Base-by-base conservation (phyloP, 169 alveolate species). In the Plasmodium gonderi region DNA sequence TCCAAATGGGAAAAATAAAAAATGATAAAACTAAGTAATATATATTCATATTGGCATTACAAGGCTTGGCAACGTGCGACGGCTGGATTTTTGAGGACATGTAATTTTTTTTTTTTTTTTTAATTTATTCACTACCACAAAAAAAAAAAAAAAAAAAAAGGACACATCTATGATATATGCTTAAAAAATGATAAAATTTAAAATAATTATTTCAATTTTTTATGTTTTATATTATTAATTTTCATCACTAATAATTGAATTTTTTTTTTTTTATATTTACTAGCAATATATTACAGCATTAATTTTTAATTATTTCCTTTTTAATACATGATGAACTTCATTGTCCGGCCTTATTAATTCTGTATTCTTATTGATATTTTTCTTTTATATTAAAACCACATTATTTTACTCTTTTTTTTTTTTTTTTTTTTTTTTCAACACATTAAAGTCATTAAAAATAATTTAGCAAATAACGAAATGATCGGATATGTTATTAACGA, bases 401-500 rank as follows among this genome's bases (percentile, higher is more conserved):
- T 12, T 20, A 7, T 31, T 26, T 75, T 79, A 33, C 49, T 12
- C 31, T 26, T 45, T 74, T 23, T 31, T 85, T 6, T 64, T 14
- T 38, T 31, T 20, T 42, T 68, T 23, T 54, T 40, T 20, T 23
- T 47, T 72, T 64, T 90, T 69, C 45, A 38, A 33, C 45, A n/a
- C 54, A 49, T 20, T 74, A 1, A 92, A 96, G 98, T 96, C 69
- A 80, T 94, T 93, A 97, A 96, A 93, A 97, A 97, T 79, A 93
- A 95, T 67, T 95, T 96, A 68, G 98, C 98, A 6, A 95, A 95
- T 90, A 96, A 97, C 74, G 98, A 97, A 91, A 95, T 97, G 93
- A 85, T 95, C 68, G 98, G 98, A 20, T 97, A 97, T 90, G 99
- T 97, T 74, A 96, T 97, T 89, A 97, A 97, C 92, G 99, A 97